Conservation (phyloP, 768 basidiomycete genomes). For the Amanita fuliginea region DNA sequence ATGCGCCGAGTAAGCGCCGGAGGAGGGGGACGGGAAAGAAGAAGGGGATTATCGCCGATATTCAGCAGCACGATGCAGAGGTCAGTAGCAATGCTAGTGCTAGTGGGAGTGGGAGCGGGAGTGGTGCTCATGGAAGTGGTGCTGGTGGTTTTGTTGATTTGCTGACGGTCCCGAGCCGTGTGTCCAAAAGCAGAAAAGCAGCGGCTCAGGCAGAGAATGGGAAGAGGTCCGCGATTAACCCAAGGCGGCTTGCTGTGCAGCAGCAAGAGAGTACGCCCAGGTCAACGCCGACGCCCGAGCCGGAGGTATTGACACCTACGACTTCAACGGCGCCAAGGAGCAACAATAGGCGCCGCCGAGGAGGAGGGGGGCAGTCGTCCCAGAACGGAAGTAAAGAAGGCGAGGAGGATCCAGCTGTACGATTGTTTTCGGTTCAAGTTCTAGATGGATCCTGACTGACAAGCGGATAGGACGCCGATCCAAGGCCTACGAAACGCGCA, state of each 20-base stretch:
- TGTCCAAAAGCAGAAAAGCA: conserved; percentile 31
- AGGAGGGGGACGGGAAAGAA: conserved; percentile 56
- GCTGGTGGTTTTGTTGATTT: conserved; percentile 17
- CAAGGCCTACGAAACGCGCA: conserved; percentile 26
- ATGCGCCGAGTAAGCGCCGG: conserved; percentile 56
- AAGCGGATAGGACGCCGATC: conserved; percentile 17
- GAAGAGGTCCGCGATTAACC: background rate
- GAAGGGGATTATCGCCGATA: conserved; percentile 79
- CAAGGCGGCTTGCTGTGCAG: conserved; percentile 29
- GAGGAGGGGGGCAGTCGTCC: conserved; percentile 8
- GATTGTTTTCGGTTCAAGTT: background rate
- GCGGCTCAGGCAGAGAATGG: conserved; percentile 7
- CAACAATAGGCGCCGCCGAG: background rate
- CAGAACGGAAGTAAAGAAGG: conserved; percentile 12
- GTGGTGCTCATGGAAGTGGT: conserved; percentile 7
- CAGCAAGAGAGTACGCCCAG: conserved; percentile 35
- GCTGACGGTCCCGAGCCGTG: conserved; percentile 23
- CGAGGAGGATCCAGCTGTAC: conserved; percentile 14
- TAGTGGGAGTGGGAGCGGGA: too few relatives aligned
- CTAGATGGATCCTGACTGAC: background rate
- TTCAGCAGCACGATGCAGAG: conserved; percentile 63
- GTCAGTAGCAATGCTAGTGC: conserved; percentile 16
- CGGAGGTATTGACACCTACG: conserved; percentile 27
- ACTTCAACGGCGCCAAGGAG: conserved; percentile 15
- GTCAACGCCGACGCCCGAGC: conserved; percentile 62